These are phyloP conservation scores for Ogataea siamensis DNA, from an alignment of 805 yeast genomes.

Conservation along the genomic window DNA sequence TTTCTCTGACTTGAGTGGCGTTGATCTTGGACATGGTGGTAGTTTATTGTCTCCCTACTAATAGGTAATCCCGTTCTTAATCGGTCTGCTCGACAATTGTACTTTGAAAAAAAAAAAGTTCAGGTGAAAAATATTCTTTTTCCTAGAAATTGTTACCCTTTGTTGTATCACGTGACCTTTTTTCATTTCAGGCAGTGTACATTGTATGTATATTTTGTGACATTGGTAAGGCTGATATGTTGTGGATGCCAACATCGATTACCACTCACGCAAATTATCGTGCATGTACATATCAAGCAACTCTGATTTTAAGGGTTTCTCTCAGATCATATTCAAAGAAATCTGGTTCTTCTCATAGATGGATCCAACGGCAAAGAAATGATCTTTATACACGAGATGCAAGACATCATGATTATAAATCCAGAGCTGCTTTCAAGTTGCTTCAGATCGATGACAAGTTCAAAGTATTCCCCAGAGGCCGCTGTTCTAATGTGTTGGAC, in stretches of 20 bases:
- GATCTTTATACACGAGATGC: slow-evolving; percentile 73
- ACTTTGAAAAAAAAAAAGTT: slow-evolving; percentile 1
- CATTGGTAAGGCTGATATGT: no score
- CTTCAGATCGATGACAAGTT: slow-evolving; percentile 69
- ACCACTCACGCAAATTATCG: not conserved
- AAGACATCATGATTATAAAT: slow-evolving; percentile 55
- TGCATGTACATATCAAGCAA: not conserved
- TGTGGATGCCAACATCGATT: not conserved
- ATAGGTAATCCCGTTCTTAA: slow-evolving; percentile 36
- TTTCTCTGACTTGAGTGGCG: slow-evolving; percentile 91
- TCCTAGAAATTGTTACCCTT: not conserved
- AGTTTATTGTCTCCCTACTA: slow-evolving; percentile 71
- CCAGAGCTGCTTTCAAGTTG: slow-evolving; percentile 90
- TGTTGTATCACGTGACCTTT: slow-evolving; percentile 7
- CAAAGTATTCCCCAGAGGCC: slow-evolving; percentile 43
- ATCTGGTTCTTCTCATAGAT: slow-evolving; percentile 57
- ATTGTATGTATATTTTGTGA: no score
- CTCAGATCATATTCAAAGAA: slow-evolving; percentile 4
- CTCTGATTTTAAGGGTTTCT: no score
- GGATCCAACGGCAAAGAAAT: slow-evolving; percentile 69
- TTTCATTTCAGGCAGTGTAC: no score
- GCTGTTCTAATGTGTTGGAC: slow-evolving; percentile 57
- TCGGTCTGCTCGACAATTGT: slow-evolving; percentile 52
- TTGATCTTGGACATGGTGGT: slow-evolving; percentile 70
- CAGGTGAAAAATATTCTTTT: slow-evolving; percentile 1